Base-by-base conservation (phyloP, 352 stramenopile genomes). In the Phytophthora multivora region DNA sequence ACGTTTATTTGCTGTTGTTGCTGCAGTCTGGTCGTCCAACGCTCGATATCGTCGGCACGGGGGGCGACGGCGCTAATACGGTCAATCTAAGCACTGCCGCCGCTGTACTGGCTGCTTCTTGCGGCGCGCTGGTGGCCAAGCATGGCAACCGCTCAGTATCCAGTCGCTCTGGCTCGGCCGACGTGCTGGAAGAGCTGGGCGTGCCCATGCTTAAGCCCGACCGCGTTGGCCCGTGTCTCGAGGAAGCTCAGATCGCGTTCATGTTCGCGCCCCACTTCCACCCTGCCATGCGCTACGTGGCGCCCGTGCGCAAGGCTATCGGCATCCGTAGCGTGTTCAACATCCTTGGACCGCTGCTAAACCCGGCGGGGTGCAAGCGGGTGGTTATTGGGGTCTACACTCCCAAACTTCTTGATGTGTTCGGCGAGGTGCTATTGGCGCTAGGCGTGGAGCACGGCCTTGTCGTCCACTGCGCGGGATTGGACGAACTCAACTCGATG, bases 301-400 rank as follows among this genome's bases (percentile, higher is more conserved):
- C 93, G 26, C 97, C 97, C 2, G 90, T 99, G 50, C 91, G 98
- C 38, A 98, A 98, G 63, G 89, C 97, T 46, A 94, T 99, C 48
- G 90, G 93, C 21, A 93, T 99, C 33, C 90, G 97, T 57, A 98
- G 90, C 10, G 90, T 97, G 21, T 99, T 99, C 67, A 99, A 99
- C 72, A 97, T 99, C 50, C 79, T 99, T 16, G 98, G 98, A 12
- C 97, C 98, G 25, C 93, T 99, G 67, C 93, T 98, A 4, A 99
- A 99, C 80, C 96, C 98, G 2, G 97, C 97, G 0, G 78, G 86
- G 19, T 98, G 97, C 49, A 91, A 98, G 67, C 86, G 84, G 42
- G 82, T 98, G 28, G 96, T 99, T n/a, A 99, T 99, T 69, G 98
- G 98, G 51, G 98, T 99, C 9, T 99, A 99, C 71, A 93, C 97